Conservation (phyloP, 1,284 basidiomycete species). For the Microbotryum lychnidis-dioicae region DNA sequence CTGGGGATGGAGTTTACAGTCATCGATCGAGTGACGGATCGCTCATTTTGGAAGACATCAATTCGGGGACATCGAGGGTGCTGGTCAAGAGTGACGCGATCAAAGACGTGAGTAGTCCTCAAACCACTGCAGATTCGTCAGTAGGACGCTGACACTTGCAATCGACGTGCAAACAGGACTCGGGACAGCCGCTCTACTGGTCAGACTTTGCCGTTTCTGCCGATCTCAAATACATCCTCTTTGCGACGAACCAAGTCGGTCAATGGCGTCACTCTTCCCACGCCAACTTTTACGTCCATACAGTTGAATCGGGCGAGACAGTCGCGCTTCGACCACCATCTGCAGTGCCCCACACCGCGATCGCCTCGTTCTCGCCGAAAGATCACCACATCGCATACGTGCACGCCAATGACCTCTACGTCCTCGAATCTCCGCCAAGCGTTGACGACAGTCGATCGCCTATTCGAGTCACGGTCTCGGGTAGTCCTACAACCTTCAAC, state of each 20-base stretch:
- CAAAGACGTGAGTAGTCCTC: conserved; percentile 50
- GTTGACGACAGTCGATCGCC: conserved; percentile 35
- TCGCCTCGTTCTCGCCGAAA: conserved; percentile 76
- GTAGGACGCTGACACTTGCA: neutral
- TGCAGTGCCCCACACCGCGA: conserved; percentile 60
- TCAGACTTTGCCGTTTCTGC: conserved; percentile 68
- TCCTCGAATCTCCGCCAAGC: conserved; percentile 54
- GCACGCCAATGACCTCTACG: conserved; percentile 69
- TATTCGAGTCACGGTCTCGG: conserved; percentile 74
- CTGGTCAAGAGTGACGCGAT: conserved; percentile 55
- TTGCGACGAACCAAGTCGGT: conserved; percentile 55
- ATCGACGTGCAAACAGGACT: conserved; percentile 44
- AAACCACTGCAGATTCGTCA: neutral
- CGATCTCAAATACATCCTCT: conserved; percentile 75
- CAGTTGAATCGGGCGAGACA: conserved; percentile 55
- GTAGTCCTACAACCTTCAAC: conserved; percentile 77
- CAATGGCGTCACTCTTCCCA: conserved; percentile 89
- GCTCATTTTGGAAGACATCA: conserved; percentile 69
- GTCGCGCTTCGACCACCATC: conserved; percentile 48
- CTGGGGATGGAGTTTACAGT: conserved; percentile 84
- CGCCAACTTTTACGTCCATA: conserved; percentile 80
- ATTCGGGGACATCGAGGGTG: conserved; percentile 58
- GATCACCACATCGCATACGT: conserved; percentile 75
- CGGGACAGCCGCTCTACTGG: conserved; percentile 52
- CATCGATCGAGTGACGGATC: conserved; percentile 49